These are phyloP conservation scores for Luffa acutangula DNA, from an alignment of 306 rosid genomes.

Conservation along the genomic window DNA sequence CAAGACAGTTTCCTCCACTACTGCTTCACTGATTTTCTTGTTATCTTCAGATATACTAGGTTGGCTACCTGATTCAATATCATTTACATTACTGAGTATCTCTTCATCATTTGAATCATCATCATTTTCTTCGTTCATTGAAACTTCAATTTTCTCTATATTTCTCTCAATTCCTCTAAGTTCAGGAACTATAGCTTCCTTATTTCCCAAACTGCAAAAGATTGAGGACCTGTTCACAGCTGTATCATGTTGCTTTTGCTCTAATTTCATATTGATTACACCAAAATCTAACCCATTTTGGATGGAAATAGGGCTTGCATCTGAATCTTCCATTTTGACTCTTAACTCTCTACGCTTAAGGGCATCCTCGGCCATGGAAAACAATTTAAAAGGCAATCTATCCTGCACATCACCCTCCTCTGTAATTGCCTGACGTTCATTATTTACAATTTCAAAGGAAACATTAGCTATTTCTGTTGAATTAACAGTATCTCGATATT, in stretches of 20 bases:
- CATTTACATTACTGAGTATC: slow-evolving; percentile 13
- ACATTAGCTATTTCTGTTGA: slow-evolving; percentile 13
- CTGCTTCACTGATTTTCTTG: slow-evolving; percentile 15
- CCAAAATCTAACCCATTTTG: slow-evolving; percentile 15
- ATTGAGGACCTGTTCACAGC: slow-evolving; percentile 20
- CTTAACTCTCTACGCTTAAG: slow-evolving; percentile 20
- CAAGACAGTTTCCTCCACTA: slow-evolving; percentile 21
- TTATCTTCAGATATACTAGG: slow-evolving; percentile 31
- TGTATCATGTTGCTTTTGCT: slow-evolving; percentile 24
- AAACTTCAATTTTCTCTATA: slow-evolving; percentile 27
- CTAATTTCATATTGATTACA: slow-evolving; percentile 21
- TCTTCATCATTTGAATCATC: slow-evolving; percentile 29
- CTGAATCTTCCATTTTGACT: slow-evolving; percentile 24
- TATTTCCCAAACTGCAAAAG: slow-evolving; percentile 20
- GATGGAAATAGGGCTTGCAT: slow-evolving; percentile 13
- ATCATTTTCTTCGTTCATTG: slow-evolving; percentile 23
- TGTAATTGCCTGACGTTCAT: slow-evolving; percentile 16
- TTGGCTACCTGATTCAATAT: slow-evolving; percentile 23
- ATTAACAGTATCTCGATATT: slow-evolving; percentile 25
- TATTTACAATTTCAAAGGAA: slow-evolving; percentile 24
- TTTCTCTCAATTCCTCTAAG: slow-evolving; percentile 17
- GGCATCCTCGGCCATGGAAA: slow-evolving; percentile 21
- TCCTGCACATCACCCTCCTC: slow-evolving; percentile 22
- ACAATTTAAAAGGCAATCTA: slow-evolving; percentile 25
- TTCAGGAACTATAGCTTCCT: slow-evolving; percentile 36